These are phyloP conservation scores for Trichoderma cornu-damae DNA, from an alignment of 2,329 filamentous ascomycete species.

Conservation along the genomic window DNA sequence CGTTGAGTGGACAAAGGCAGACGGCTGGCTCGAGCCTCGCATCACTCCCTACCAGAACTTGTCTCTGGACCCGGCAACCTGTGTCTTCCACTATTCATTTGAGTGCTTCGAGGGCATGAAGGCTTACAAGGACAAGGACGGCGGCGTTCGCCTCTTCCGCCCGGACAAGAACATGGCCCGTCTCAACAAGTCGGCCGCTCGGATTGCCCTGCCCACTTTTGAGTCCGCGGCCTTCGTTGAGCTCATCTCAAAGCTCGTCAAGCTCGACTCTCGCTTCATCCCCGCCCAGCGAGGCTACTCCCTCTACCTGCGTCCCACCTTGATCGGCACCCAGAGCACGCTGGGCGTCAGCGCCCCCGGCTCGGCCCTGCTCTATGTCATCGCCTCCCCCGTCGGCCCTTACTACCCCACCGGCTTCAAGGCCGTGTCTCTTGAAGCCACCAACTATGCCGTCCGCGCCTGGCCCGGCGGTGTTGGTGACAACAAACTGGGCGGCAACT, in stretches of 20 bases:
- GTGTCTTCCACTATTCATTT: conserved; percentile 98
- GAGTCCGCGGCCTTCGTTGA: conserved; percentile 68
- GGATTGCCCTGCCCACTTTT: conserved; percentile 90
- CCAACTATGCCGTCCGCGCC: conserved; percentile 91
- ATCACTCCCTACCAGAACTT: conserved; percentile 97
- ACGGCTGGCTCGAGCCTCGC: conserved; percentile 76
- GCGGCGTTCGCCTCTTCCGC: conserved; percentile 79
- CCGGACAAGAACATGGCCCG: conserved; percentile 95
- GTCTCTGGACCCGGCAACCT: conserved; percentile 89
- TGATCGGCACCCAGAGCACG: conserved; percentile 95
- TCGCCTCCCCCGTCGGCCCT: conserved; percentile 91
- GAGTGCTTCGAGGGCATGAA: conserved; percentile 99
- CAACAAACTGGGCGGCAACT: conserved; percentile 98
- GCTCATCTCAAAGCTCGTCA: conserved; percentile 73
- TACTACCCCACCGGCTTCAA: conserved; percentile 99
- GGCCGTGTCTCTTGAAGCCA: conserved; percentile 90
- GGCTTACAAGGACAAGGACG: conserved; percentile 84
- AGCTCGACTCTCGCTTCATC: conserved; percentile 84
- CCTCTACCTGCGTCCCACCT: conserved; percentile 88
- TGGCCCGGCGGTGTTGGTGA: conserved; percentile 98
- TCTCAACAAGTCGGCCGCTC: conserved; percentile 82
- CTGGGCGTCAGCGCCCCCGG: conserved; percentile 89
- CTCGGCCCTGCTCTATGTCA: conserved; percentile 87
- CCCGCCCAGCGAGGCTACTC: conserved; percentile 83
- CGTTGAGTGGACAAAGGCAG: conserved; percentile 80